Conservation (phyloP, 2,329 filamentous ascomycete genomes). For the Xylaria sp. region DNA sequence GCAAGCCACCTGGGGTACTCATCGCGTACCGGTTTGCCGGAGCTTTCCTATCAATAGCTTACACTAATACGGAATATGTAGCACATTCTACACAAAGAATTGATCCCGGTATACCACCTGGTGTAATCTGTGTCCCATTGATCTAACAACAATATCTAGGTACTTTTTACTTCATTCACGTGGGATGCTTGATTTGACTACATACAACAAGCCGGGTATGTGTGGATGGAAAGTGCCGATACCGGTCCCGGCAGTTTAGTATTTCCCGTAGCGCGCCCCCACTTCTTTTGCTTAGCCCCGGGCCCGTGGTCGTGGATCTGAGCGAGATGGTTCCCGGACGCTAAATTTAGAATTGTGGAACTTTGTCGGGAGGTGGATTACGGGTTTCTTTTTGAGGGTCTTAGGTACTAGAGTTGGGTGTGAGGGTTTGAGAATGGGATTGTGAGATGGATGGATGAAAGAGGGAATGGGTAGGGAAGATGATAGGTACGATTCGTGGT, state of each 20-base stretch:
- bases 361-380: neutral
- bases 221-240: no score
- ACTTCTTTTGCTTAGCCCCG: constrained; percentile 3
- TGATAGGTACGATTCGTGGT: no score
- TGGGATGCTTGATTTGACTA: neutral
- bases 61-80: no score
- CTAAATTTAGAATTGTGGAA: constrained; percentile 14
- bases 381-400: no score
- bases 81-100: neutral
- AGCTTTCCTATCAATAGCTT: neutral
- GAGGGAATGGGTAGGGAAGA: no score
- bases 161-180: no score
- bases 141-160: neutral
- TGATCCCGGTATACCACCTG: neutral
- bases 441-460: no score
- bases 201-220: neutral
- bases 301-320: constrained; percentile 15
- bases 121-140: neutral
- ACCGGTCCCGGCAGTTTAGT: no score
- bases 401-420: no score
- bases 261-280: neutral
- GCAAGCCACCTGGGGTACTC: neutral
- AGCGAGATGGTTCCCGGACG: constrained; percentile 7
- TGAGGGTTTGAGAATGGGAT: no score
- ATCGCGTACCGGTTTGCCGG: neutral